Base-by-base conservation (phyloP, 805 yeast genomes). In the Saturnispora bothae region DNA sequence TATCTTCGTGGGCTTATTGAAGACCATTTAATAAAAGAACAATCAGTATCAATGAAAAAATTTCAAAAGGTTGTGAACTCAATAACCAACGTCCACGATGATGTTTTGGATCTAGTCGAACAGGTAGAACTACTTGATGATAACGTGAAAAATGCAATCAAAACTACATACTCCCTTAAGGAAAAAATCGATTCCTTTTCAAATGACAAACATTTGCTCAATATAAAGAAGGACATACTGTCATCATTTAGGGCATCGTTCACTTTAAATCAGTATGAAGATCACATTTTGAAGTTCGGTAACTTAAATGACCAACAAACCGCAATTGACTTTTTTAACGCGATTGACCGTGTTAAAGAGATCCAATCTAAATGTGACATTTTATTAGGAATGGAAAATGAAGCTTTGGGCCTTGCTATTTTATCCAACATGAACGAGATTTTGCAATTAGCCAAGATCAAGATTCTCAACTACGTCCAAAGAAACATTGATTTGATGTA, bases 191-290 rank as follows among this genome's bases (percentile, higher is more conserved):
- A 37, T 1, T 36, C 37, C 2, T 49, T 68, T 28, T 55, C 52
- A 34, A 40, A 50, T 6, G 53, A 65, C 25, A 60, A 60, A 37
- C 54, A 53, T 15, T 33, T 57, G n/a, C 39, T 69, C 21, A 51
- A 49, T n/a, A 43, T 78, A 34, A 74, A 78, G 48, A 76, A 71
- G 49, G 55, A 64, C 27, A 49, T 83, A 1, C 55, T 83, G 29
- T 48, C 57, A 1, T 65, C 68, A 21, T 72, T 81, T 47, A 74
- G 76, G 44, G 64, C 68, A 4, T 71, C 71, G 40, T 84, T 82
- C 51, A 73, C 88, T 0, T 56, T 89, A 31, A 70, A 69, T 31
- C 88, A 78, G 43, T 71, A 73, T 40, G 96, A 89, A 47, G 78
- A 75, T 32, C 80, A 72, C 48, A 57, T 70, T 5, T 26, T 45